Conservation (phyloP, 257 asterid genomes). For the Anisodus acutangulus region DNA sequence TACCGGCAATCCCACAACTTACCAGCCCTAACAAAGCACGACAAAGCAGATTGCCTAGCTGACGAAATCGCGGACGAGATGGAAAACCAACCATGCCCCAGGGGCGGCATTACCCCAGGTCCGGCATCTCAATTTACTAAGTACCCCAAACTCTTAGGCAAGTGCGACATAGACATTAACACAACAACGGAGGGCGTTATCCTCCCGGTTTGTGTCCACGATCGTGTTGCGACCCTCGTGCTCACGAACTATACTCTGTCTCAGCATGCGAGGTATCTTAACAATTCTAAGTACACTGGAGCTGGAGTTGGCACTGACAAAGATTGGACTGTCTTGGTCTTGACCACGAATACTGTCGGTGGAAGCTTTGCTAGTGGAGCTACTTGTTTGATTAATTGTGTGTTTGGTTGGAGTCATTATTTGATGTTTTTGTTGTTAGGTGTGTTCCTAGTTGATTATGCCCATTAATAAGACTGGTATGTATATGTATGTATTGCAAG, state of each 20-base stretch:
- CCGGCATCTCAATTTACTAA: constrained; percentile 45
- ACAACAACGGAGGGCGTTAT: constrained; percentile 63
- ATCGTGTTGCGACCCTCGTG: constrained; percentile 63
- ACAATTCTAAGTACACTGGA: constrained; percentile 60
- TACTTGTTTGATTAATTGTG: background rate
- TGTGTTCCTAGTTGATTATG: constrained; percentile 24
- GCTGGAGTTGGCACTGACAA: constrained; percentile 69
- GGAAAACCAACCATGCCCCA: constrained; percentile 49
- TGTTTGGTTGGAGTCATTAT: background rate
- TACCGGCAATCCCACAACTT: constrained; percentile 55
- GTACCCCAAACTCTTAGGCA: constrained; percentile 49
- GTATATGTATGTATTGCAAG: background rate
- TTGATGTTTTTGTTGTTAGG: constrained; percentile 28
- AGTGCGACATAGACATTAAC: constrained; percentile 64
- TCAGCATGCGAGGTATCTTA: constrained; percentile 50
- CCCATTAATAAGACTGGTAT: background rate
- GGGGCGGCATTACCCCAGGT: constrained; percentile 32
- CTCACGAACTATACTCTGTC: constrained; percentile 79
- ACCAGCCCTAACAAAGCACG: constrained; percentile 55
- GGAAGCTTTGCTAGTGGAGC: constrained; percentile 62
- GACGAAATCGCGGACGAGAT: constrained; percentile 57
- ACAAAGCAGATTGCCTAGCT: constrained; percentile 68
- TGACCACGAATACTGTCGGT: constrained; percentile 59
- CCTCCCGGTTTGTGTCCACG: constrained; percentile 76
- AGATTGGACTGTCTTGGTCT: constrained; percentile 77